Evolutionary conservation across 495 filamentous ascomycete genomes (phyloP), one percentile per base, ranked within the genome.

Genomic region (Bacidia rubella): DNA sequence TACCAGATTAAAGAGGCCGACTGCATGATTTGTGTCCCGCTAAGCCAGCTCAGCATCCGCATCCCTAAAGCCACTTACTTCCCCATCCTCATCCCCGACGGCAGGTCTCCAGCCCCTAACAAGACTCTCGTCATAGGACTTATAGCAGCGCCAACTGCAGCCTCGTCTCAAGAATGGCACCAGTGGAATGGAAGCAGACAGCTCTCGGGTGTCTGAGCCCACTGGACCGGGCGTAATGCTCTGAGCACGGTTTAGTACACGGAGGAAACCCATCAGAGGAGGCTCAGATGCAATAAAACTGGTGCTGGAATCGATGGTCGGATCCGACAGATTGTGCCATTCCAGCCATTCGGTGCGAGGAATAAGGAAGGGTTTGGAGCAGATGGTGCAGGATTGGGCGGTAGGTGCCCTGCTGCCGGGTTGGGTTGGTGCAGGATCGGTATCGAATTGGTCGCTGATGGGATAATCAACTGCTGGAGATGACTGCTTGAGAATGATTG

Each of bases 341-440:
- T 89, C 83, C 46, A 85, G 72, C 85, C 85, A 89, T 57, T 84
- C 73, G 0, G 81, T 70, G 11, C 80, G 64, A 35, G 77, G 71
- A 27, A 83, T 65, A 21, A 82, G 69, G 43, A 76, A 83, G n/a
- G 65, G 63, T 21, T 69, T 65, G 35, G 70, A 60, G 52, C 84
- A 88, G 0, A 80, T 65, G 0, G 81, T 78, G 65, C 84, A 88
- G 25, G 58, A 60, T 49, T 74, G 65, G 1, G 74, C 74, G 7
- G 4, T 24, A 0, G 20, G 7, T 24, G 22, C 45, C 9, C 45
- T n/a, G n/a, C n/a, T n/a, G n/a, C n/a, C n/a, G n/a, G n/a, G n/a
- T n/a, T 12, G 19, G 9, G 41, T 10, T 17, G 4, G 9, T 43
- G 0, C 19, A 15, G 15, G 19, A n/a, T 5, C 23, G 19, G 41